Evolutionary conservation across 179 eudicot genomes (phyloP).

Genomic region (Spergularia azorica): DNA sequence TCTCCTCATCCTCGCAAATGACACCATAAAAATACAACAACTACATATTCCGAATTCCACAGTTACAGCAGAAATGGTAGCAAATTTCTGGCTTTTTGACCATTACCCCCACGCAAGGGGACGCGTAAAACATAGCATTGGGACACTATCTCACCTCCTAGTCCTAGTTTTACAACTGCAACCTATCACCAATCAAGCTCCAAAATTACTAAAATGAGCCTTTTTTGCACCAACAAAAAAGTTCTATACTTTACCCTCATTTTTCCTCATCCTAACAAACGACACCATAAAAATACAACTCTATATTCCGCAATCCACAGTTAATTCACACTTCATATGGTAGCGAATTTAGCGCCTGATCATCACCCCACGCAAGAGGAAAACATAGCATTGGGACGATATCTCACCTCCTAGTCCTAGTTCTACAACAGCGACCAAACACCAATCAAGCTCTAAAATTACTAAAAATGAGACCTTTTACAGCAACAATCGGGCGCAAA

Average conservation of each 20-base stretch:
- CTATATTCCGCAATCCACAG: too few species aligned
- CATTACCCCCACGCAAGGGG: neutral
- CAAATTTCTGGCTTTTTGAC: neutral
- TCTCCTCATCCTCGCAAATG: constrained; percentile 1
- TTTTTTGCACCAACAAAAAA: neutral
- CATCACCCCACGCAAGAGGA: neutral
- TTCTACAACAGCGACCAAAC: neutral
- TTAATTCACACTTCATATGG: neutral
- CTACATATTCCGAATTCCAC: neutral
- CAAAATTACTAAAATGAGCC: neutral
- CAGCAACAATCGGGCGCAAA: neutral
- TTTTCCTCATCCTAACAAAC: too few species aligned
- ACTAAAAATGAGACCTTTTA: neutral
- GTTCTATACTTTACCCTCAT: too few species aligned
- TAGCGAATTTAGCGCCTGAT: neutral
- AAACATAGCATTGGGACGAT: neutral
- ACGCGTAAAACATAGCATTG: neutral
- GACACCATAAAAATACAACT: too few species aligned
- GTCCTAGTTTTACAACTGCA: neutral
- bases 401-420: neutral
- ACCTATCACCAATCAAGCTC: too few species aligned
- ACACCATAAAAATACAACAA: constrained; percentile 16
- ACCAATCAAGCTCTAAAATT: neutral
- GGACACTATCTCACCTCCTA: neutral
- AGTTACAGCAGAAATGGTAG: neutral